Base-by-base conservation (phyloP, 345 rosid genomes). In the Bretschneidera sinensis region DNA sequence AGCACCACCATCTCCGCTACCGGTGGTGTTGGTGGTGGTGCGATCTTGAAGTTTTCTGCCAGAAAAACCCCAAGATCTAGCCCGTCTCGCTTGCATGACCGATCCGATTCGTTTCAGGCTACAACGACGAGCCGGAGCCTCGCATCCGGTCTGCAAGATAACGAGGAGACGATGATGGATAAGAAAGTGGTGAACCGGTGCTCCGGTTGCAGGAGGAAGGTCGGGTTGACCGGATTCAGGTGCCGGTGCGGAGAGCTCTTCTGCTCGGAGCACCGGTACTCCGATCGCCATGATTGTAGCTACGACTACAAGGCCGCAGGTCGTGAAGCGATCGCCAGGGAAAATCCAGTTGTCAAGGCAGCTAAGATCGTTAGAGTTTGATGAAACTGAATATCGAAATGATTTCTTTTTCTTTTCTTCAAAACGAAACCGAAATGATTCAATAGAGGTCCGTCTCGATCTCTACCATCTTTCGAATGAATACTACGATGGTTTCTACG, bases 181-280 rank as follows among this genome's bases (percentile, higher is more conserved):
- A 84, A 66, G 71, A 78, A 75, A 22, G 81, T 75, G 65, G 87
- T 94, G 49, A 94, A 90, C 24, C 82, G 99, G 25, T 94, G 99
- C 70, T 84, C 92, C 0, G 95, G 99, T 15, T 94, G 99, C 63
- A 61, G 79, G 64, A 78, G 85, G 63, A 87, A 78, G 64, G 99
- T 94, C 0, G 99, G 99, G 0, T 80, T 94, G 84, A 94, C 97
- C 76, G 98, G 98, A 11, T 92, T 92, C 68, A 73, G 98, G 45
- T 92, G 98, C 71, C 86, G 98, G 0, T 92, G 99, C 50, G 99
- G 97, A 0, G 99, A 94, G 21, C 86, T 94, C 17, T 94, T 94
- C 63, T 94, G 99, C 47, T 65, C 83, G 19, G 96, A 90, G n/a
- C 99, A 94, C 24, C 86, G 99, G 43, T 94, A 94, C 61, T 87